Conservation (phyloP, 805 yeast genomes). For the Saccharomycopsis sp. region DNA sequence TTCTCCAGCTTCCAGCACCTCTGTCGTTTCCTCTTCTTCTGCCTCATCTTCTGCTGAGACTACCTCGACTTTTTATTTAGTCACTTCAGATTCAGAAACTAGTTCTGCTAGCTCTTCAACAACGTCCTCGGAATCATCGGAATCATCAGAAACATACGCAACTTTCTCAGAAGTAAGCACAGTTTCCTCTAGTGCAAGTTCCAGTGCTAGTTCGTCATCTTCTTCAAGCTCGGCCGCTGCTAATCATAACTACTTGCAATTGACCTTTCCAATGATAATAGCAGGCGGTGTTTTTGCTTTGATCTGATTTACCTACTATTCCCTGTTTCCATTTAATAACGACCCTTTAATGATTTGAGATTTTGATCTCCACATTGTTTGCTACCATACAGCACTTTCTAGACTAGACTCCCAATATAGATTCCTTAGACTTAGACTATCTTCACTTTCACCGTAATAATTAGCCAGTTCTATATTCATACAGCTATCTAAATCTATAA, state of each 20-base stretch:
- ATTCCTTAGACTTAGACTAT: too few species aligned
- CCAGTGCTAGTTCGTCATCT: not conserved
- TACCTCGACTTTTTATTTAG: not conserved
- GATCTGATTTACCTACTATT: not conserved
- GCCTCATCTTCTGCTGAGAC: not conserved
- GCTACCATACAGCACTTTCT: not conserved
- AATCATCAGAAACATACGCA: not conserved
- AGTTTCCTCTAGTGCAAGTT: not conserved
- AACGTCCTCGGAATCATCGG: not conserved
- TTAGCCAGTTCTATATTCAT: too few species aligned
- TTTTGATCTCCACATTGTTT: not conserved
- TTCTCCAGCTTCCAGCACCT: not conserved
- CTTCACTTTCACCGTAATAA: too few species aligned
- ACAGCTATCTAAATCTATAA: not conserved
- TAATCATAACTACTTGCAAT: not conserved
- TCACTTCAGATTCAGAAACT: not conserved
- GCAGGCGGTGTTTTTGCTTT: constrained; percentile 9
- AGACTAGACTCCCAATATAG: not conserved
- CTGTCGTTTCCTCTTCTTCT: not conserved
- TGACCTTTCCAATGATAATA: constrained; percentile 5
- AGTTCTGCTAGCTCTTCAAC: not conserved
- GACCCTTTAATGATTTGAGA: not conserved
- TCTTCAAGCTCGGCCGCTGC: not conserved
- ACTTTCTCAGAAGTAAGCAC: not conserved
- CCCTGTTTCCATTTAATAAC: not conserved